Evolutionary conservation across 2,329 filamentous ascomycete species (phyloP).

Genomic region (Colletotrichum eremochloae): DNA sequence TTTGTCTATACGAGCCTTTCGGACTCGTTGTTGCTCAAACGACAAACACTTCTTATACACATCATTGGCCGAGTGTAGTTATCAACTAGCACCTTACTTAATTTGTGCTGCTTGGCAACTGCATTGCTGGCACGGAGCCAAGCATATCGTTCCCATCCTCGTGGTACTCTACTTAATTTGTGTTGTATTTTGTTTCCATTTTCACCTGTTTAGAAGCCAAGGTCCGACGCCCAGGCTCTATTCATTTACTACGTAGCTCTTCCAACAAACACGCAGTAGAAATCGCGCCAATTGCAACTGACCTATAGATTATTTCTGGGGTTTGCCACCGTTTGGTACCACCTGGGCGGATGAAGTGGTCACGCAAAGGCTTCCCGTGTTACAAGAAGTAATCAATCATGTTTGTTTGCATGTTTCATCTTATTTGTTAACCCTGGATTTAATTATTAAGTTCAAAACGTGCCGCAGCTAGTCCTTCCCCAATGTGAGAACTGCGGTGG

Average conservation of each 20-base stretch:
- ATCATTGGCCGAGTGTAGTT: neutral
- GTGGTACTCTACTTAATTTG: neutral
- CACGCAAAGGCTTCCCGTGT: neutral
- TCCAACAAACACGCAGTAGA: neutral
- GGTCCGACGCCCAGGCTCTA: no score
- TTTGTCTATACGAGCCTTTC: neutral
- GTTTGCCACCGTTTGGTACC: accelerated
- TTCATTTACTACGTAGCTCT: neutral
- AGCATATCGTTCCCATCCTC: neutral
- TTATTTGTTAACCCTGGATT: neutral
- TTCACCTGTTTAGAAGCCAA: neutral
- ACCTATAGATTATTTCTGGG: neutral
- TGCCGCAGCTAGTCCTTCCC: neutral
- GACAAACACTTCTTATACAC: neutral
- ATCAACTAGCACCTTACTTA: neutral
- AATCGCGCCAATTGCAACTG: neutral
- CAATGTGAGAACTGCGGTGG: neutral
- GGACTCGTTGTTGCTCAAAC: neutral
- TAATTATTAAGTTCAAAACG: accelerated
- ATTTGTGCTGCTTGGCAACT: neutral
- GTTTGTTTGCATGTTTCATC: neutral
- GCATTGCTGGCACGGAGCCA: neutral
- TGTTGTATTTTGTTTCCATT: no score
- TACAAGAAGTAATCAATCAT: neutral
- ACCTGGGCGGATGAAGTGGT: neutral